Evolutionary conservation across 345 rosid genomes (phyloP), one percentile per base, ranked within the genome.

Genomic region (Erucastrum elatum): DNA sequence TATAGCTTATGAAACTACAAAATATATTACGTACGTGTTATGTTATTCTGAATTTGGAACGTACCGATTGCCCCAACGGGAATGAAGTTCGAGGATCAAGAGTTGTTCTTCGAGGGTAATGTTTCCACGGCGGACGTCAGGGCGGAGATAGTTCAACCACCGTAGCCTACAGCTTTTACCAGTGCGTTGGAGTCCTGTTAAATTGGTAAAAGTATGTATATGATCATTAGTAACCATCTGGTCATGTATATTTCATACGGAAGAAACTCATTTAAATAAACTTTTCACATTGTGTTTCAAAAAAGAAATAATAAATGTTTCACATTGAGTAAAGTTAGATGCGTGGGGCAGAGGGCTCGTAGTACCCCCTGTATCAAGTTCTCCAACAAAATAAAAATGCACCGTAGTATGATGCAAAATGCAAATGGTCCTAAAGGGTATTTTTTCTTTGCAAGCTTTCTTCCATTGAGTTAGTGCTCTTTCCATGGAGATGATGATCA

Each of bases 91-190:
- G 9, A 94, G 96, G 75, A 94, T 94, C 87, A 92, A 70, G 31
- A 94, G 90, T 44, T 92, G 98, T 78, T 94, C 98, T 77, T 94
- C 88, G 0, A 88, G 98, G 10, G 93, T 88, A 17, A 94, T 90
- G 77, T 92, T 91, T 63, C 98, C 98, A 6, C 97, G 95, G 55
- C 97, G 94, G 71, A 92, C 95, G 58, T 92, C 97, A 0, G 98
- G 98, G n/a, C 93, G 90, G 70, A 94, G 87, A 83, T 94, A 94
- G 69, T 94, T 94, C 37, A 94, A 81, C 98, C 98, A 94, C 78
- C 98, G 79, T 15, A 94, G 72, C 73, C 98, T 86, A 80, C 98
- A 94, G 68, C 98, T 94, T 85, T 94, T 94, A 6, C 98, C 98
- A 4, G 97, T 92, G 63, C 98, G 87, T 65, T 88, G 90, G 17